A percentile compares a stretch with the other conserved stretches of the same genome.
Conservation (phyloP, 345 rosid genomes). For the Eucalyptus erythrocorys region DNA sequence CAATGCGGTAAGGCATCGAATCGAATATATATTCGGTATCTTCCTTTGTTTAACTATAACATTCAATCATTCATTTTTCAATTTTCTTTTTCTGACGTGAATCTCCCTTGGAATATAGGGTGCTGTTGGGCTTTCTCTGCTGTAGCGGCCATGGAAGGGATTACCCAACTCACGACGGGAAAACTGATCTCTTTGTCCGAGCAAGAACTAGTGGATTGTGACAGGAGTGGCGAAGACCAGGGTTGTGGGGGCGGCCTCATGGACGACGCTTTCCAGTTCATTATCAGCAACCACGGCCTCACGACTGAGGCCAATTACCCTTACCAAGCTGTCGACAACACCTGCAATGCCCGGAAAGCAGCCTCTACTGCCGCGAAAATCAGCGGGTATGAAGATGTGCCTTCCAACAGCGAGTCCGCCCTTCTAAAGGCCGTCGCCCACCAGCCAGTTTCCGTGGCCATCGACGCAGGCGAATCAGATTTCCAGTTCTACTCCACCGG, state of each 20-base stretch:
- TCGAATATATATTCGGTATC: not conserved
- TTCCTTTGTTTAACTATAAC: not conserved
- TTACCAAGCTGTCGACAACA: not conserved
- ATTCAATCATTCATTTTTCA: not conserved
- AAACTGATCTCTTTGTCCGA: not conserved
- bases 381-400: not conserved
- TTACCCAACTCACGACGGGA: not conserved
- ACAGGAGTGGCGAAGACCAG: not conserved
- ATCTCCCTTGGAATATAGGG: not conserved
- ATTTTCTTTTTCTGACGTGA: not conserved
- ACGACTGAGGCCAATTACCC: not conserved
- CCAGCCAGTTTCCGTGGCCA: not conserved
- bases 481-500: not conserved
- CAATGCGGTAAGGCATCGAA: not conserved
- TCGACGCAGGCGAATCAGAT: not conserved
- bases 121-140: slow-evolving; percentile 4
- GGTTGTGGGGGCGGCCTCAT: slow-evolving; percentile 1
- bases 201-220: slow-evolving; percentile 4
- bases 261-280: slow-evolving; percentile 1
- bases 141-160: slow-evolving; percentile 1
- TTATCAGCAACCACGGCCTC: not conserved
- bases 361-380: not conserved
- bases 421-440: not conserved
- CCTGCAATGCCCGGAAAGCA: not conserved
- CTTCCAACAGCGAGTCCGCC: not conserved